These are phyloP conservation scores for Podospora conica DNA, from an alignment of 495 filamentous ascomycete species.

Conservation along the genomic window DNA sequence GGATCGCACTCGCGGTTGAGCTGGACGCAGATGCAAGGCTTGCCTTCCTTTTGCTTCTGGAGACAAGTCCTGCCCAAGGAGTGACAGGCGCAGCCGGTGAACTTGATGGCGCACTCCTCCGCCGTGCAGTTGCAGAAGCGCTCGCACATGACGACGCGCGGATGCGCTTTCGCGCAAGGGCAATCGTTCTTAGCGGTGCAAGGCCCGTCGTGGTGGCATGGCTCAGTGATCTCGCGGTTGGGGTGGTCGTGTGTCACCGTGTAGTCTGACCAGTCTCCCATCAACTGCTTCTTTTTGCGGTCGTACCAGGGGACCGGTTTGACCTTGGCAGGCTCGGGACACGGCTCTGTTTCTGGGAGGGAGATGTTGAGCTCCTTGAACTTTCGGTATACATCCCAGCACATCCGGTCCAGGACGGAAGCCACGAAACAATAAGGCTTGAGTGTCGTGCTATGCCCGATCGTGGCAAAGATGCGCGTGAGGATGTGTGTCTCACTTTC, in stretches of 20 bases:
- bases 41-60: constrained; percentile 40
- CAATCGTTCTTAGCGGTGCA: constrained; percentile 44
- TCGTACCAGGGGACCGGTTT: constrained; percentile 43
- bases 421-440: constrained; percentile 37
- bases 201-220: constrained; percentile 43
- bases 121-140: constrained; percentile 57
- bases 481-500: constrained; percentile 37
- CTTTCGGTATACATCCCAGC: constrained; percentile 46
- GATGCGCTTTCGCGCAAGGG: constrained; percentile 43
- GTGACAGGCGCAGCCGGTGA: constrained; percentile 60
- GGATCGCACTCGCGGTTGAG: constrained; percentile 68
- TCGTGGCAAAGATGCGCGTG: constrained; percentile 30
- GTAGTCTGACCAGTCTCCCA: constrained; percentile 43
- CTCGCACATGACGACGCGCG: constrained; percentile 53
- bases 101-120: constrained; percentile 54
- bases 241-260: constrained; percentile 42
- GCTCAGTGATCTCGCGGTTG: constrained; percentile 32
- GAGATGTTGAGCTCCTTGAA: constrained; percentile 35
- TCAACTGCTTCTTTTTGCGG: constrained; percentile 40
- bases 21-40: constrained; percentile 51
- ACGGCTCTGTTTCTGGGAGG: constrained; percentile 23
- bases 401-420: constrained; percentile 38
- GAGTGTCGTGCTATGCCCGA: constrained; percentile 30
- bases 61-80: constrained; percentile 46
- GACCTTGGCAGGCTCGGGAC: constrained; percentile 20